Base-by-base conservation (phyloP, 1,284 basidiomycete genomes). In the Trichosporon inkin region DNA sequence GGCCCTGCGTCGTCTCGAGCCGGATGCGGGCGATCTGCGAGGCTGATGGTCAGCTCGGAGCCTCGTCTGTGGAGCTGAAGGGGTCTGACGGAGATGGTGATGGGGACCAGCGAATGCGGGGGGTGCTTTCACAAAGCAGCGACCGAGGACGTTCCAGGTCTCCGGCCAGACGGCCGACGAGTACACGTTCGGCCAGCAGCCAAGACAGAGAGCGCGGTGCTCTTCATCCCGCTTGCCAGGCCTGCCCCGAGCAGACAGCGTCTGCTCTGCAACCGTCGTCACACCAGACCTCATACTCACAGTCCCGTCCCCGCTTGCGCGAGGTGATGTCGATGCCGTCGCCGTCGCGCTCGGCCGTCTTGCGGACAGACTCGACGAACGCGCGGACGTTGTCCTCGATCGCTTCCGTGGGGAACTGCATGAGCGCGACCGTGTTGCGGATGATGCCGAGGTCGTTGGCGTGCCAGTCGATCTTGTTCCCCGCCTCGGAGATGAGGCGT, bases 391-490 rank as follows among this genome's bases (percentile, higher is more conserved):
- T 97, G 67, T 82, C 86, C 56, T 86, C 82, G 39, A 95, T 85
- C 57, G 92, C 88, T 20, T 85, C 82, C 6, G 85, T 71, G 2
- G 88, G 83, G 73, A 91, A 95, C 63, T 85, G 73, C 76, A 90
- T 80, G 89, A 91, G 68, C n/a, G 13, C 47, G 38, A 22, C n/a
- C 22, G 22, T 3, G 58, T 28, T 16, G 20, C 58, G 53, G 24
- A 97, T 91, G 24, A 88, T 87, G 14, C 94, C 94, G 34, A 83
- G 79, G 73, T 89, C 88, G 79, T 98, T 92, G 11, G 91, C 90
- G 76, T 87, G 89, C 93, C 94, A 99, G 74, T 97, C 92, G 59
- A 88, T 86, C 11, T 87, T 88, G 11, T 90, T 90, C 57, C 86
- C 85, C 28, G 95, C 84, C 62, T 87, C 85, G 67, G 85, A 82